Conservation (phyloP, 2,329 filamentous ascomycete genomes). For the Pseudogymnoascus sp. region DNA sequence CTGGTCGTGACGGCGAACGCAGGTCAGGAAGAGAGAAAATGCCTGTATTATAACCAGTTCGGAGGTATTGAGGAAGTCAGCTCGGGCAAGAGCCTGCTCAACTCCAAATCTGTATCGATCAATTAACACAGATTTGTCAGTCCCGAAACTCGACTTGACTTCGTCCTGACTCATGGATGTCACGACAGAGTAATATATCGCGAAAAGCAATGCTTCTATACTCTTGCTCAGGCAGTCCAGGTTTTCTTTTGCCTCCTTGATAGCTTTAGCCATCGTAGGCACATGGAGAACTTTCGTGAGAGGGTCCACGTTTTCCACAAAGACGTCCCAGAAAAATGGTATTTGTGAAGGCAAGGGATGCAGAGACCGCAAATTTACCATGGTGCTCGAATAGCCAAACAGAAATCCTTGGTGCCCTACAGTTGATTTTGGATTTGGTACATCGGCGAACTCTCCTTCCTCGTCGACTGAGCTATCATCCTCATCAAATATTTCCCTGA, state of each 20-base stretch:
- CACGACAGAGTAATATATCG: constrained; percentile 48
- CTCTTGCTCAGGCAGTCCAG: constrained; percentile 44
- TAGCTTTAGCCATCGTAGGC: constrained; percentile 54
- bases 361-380: constrained; percentile 55
- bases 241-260: constrained; percentile 54
- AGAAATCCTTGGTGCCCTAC: constrained; percentile 62
- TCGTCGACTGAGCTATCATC: constrained; percentile 20
- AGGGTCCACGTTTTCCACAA: constrained; percentile 66
- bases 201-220: constrained; percentile 43
- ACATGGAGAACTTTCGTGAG: constrained; percentile 65
- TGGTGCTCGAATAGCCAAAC: constrained; percentile 64
- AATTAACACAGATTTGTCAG: constrained; percentile 38
- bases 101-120: constrained; percentile 44
- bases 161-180: constrained; percentile 31
- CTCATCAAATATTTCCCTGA: constrained; percentile 26
- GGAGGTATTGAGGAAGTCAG: constrained; percentile 46
- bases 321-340: constrained; percentile 61
- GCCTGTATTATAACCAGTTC: constrained; percentile 48
- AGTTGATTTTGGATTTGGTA: constrained; percentile 20
- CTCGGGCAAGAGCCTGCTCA: constrained; percentile 47
- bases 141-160: constrained; percentile 31
- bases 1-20: constrained; percentile 41
- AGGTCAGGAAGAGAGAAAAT: constrained; percentile 47
- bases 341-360: constrained; percentile 62
- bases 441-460: constrained; percentile 17